phyloP scores from a whole-genome alignment of 352 stramenopile species.

The Phytophthora ohioensis region DNA sequence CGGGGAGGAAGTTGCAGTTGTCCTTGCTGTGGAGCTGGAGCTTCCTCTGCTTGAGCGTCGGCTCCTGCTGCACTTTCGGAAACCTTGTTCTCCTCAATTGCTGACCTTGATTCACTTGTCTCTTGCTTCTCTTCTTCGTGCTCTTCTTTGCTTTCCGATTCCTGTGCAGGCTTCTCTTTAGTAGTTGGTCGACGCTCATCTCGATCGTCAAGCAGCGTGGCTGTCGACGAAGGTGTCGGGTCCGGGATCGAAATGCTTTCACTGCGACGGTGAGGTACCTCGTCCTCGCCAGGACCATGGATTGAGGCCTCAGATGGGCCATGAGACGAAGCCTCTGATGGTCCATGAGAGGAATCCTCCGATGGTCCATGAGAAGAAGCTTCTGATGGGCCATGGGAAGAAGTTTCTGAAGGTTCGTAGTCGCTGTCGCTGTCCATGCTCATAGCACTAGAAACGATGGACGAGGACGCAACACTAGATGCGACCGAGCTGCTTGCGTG shows the following conservation, averaged over 20 bases:
- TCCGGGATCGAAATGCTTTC: slow-evolving; percentile 72
- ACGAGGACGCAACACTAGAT: slow-evolving; percentile 47
- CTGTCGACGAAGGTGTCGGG: slow-evolving; percentile 35
- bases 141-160: slow-evolving; percentile 15
- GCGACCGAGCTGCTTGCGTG: slow-evolving; percentile 39
- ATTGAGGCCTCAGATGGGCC: slow-evolving; percentile 9
- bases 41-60: slow-evolving; percentile 21
- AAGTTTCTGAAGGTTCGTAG: slow-evolving; percentile 33
- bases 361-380: slow-evolving; percentile 8
- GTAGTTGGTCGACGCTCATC: slow-evolving; percentile 20
- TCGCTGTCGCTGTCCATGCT: slow-evolving; percentile 44
- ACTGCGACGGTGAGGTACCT: slow-evolving; percentile 40
- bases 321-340: background rate
- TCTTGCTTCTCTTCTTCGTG: slow-evolving; percentile 16
- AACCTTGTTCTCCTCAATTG: slow-evolving; percentile 1
- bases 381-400: slow-evolving; percentile 9
- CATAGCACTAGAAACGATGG: slow-evolving; percentile 36
- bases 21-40: slow-evolving; percentile 5
- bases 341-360: slow-evolving; percentile 11
- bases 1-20: slow-evolving; percentile 23
- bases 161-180: slow-evolving; percentile 5
- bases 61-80: slow-evolving; percentile 10
- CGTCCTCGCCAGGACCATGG: slow-evolving; percentile 17
- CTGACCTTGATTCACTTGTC: slow-evolving; percentile 3
- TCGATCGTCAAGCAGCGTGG: slow-evolving; percentile 33